phyloP scores from a whole-genome alignment of 345 rosid species.

The Erysimum cheiranthoides region DNA sequence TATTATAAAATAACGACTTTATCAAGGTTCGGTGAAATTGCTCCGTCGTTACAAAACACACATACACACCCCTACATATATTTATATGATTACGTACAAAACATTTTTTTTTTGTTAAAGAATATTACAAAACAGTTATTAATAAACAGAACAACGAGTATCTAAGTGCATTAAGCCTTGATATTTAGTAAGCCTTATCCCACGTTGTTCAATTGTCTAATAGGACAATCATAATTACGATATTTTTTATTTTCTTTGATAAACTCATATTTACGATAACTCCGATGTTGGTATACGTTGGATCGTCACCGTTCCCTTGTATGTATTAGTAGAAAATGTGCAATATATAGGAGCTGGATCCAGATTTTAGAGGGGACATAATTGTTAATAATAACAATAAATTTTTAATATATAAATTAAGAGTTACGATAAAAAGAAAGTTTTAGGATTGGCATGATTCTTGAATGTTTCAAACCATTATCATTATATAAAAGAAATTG shows the following conservation, averaged over 20 bases:
- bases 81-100: too few relatives aligned
- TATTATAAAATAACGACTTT: constrained; percentile 2
- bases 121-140: background rate
- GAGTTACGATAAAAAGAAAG: background rate
- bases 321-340: background rate
- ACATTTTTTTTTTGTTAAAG: too few relatives aligned
- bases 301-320: background rate
- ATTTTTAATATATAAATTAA: background rate
- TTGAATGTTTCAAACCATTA: background rate
- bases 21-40: constrained; percentile 18
- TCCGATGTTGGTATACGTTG: background rate
- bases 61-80: background rate
- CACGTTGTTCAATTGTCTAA: background rate
- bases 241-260: too few relatives aligned
- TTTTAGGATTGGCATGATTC: background rate
- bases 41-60: constrained; percentile 24
- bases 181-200: background rate
- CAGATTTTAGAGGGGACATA: background rate
- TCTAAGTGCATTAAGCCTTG: background rate
- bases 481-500: background rate
- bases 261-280: background rate
- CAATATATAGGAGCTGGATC: background rate
- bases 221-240: background rate
- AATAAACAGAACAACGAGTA: background rate
- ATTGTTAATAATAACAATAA: background rate